These are phyloP conservation scores for Podaxis rugospora DNA, from an alignment of 768 basidiomycete species.

Conservation along the genomic window DNA sequence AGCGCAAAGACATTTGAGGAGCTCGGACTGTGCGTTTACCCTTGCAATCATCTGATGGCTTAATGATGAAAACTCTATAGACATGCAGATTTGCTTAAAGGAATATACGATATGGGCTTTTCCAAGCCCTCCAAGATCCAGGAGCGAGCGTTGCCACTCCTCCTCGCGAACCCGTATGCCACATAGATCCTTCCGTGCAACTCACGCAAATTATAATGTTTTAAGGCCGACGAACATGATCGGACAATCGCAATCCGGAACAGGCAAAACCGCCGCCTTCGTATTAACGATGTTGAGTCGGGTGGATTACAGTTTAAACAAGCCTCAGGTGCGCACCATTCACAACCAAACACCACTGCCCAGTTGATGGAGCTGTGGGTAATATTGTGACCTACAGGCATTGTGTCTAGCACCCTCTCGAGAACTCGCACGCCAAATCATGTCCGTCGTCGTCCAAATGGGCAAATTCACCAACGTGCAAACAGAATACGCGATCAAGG, in stretches of 20 bases:
- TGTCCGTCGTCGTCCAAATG: slow-evolving; percentile 91
- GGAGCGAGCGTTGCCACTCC: slow-evolving; percentile 89
- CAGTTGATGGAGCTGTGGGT: not conserved
- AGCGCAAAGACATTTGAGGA: slow-evolving; percentile 95
- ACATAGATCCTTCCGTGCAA: not conserved
- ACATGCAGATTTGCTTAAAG: slow-evolving; percentile 84
- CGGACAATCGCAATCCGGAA: slow-evolving; percentile 98
- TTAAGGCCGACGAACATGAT: slow-evolving; percentile 98
- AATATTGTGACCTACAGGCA: slow-evolving; percentile 46
- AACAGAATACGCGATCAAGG: slow-evolving; percentile 94
- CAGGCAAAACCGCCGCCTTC: slow-evolving; percentile 98
- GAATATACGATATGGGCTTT: slow-evolving; percentile 92
- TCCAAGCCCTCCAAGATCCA: slow-evolving; percentile 99
- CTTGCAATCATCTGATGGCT: not conserved
- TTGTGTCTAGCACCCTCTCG: slow-evolving; percentile 97
- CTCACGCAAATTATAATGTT: not conserved
- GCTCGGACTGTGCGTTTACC: slow-evolving; percentile 75
- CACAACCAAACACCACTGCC: not conserved
- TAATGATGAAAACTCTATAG: slow-evolving; percentile 31
- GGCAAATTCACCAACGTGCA: slow-evolving; percentile 92
- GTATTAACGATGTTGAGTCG: slow-evolving; percentile 96
- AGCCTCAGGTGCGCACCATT: slow-evolving; percentile 63
- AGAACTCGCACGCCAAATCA: slow-evolving; percentile 96
- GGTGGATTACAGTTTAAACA: slow-evolving; percentile 76
- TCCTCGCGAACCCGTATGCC: slow-evolving; percentile 79